A percentile compares a stretch with the other conserved stretches of the same genome.
Conservation (phyloP, 164 flowering plant species). For the Houttuynia cordata region DNA sequence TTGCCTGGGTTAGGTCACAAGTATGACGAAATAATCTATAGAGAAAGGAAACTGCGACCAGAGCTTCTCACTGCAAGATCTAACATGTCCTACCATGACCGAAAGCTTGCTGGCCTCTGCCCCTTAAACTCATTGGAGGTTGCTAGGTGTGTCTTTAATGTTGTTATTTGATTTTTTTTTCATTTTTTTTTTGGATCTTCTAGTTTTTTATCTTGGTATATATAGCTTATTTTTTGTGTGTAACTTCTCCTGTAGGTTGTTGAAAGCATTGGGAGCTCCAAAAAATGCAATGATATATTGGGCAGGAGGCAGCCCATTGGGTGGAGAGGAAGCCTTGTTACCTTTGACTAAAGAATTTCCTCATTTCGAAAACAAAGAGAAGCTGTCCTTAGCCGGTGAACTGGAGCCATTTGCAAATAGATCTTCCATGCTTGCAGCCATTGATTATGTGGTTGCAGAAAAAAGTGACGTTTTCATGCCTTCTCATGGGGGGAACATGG, state of each 20-base stretch:
- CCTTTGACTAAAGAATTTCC: slow-evolving; percentile 68
- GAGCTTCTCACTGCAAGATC: slow-evolving; percentile 86
- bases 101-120: slow-evolving; percentile 97
- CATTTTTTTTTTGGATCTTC: not conserved
- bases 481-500: slow-evolving; percentile 99
- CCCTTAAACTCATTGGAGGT: slow-evolving; percentile 87
- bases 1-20: slow-evolving; percentile 77
- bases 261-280: slow-evolving; percentile 96
- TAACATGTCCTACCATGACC: slow-evolving; percentile 80
- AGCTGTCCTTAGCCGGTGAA: slow-evolving; percentile 82
- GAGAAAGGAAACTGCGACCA: slow-evolving; percentile 64
- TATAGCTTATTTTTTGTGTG: not conserved
- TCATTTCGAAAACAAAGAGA: slow-evolving; percentile 77
- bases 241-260: slow-evolving; percentile 35
- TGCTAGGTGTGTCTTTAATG: slow-evolving; percentile 32
- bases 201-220: not conserved
- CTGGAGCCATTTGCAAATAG: no score
- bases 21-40: slow-evolving; percentile 56
- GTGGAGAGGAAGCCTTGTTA: slow-evolving; percentile 70
- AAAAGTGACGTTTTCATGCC: no score
- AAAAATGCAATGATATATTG: slow-evolving; percentile 66
- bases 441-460: slow-evolving; percentile 75
- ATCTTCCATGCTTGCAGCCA: slow-evolving; percentile 86
- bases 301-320: slow-evolving; percentile 92
- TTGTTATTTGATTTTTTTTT: no score